Conservation (phyloP, 345 rosid species). For the Populus nigra region DNA sequence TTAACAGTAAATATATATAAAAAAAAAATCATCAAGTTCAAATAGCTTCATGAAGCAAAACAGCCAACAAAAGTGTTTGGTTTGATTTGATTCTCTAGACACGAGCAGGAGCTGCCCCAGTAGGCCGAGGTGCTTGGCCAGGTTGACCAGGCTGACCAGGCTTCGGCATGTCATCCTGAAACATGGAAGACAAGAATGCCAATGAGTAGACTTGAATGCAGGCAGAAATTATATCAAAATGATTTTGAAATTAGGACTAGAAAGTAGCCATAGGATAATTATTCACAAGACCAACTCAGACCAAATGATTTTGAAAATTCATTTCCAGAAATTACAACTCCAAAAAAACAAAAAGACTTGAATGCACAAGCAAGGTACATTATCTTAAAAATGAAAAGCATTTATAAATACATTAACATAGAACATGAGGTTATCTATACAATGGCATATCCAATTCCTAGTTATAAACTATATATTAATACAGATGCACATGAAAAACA, state of each 20-base stretch:
- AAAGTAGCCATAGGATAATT: not conserved
- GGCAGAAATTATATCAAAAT: too few relatives aligned
- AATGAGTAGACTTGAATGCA: not conserved
- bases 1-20: too few relatives aligned
- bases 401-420: not conserved
- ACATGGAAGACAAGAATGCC: too few relatives aligned
- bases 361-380: not conserved
- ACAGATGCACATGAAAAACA: not conserved
- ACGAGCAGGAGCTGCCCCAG: constrained; percentile 51
- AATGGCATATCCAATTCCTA: not conserved
- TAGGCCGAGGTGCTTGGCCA: constrained; percentile 50
- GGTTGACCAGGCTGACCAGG: constrained; percentile 34
- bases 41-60: not conserved
- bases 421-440: not conserved
- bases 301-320: too few relatives aligned
- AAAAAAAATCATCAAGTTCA: not conserved
- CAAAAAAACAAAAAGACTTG: not conserved
- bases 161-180: constrained; percentile 42
- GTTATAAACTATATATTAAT: not conserved
- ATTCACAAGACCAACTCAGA: not conserved
- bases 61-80: not conserved
- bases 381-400: not conserved
- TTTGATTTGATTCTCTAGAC: constrained; percentile 25
- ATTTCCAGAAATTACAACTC: not conserved
- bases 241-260: not conserved